Conservation (phyloP, 2,329 filamentous ascomycete species). For the Calonectria pseudoreteaudii region DNA sequence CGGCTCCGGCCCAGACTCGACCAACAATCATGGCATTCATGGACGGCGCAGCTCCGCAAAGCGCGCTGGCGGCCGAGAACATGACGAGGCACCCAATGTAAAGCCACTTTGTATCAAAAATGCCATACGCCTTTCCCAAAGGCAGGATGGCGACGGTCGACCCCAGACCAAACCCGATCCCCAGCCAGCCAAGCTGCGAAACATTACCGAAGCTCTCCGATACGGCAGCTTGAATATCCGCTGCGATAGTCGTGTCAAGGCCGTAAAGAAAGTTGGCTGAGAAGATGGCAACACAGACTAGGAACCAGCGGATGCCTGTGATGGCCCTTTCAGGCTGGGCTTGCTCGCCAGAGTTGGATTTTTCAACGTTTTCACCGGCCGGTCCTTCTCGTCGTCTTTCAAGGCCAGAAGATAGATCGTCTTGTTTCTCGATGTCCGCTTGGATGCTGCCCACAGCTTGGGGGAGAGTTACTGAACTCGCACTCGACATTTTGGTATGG, state of each 20-base stretch:
- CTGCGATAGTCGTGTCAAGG: constrained; percentile 35
- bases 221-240: constrained; percentile 32
- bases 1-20: constrained; percentile 55
- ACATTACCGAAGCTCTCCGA: constrained; percentile 34
- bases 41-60: constrained; percentile 56
- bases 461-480: constrained; percentile 1
- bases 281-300: constrained; percentile 33
- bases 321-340: constrained; percentile 22
- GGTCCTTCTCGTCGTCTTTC: not conserved
- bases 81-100: constrained; percentile 41
- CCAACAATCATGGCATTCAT: constrained; percentile 61
- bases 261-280: constrained; percentile 36
- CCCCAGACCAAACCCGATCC: constrained; percentile 32
- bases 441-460: not conserved
- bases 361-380: not conserved
- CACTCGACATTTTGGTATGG: not conserved
- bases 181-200: constrained; percentile 34
- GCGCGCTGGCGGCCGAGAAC: constrained; percentile 46
- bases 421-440: constrained; percentile 18
- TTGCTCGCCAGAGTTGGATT: constrained; percentile 8
- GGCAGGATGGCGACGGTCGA: constrained; percentile 33
- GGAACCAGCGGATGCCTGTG: constrained; percentile 33
- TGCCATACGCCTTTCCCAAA: constrained; percentile 32
- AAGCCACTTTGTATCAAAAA: constrained; percentile 59
- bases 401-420: not conserved